Percentiles rank a stretch among this genome's conserved stretches.
phyloP scores from a whole-genome alignment of 2,329 filamentous ascomycete species.

The Emergomyces africanus region DNA sequence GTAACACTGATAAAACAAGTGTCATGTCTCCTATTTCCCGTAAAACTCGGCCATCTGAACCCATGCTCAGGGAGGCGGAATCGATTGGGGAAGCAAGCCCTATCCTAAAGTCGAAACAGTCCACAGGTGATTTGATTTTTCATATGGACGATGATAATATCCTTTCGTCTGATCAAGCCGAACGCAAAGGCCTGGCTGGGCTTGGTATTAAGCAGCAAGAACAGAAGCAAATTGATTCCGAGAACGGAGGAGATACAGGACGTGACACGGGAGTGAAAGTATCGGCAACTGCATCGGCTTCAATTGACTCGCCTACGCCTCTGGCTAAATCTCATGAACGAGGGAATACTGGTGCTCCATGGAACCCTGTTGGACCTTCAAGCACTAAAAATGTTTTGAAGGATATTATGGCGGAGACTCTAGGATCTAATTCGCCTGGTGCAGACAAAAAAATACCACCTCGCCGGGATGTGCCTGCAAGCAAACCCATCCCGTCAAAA shows the following conservation, averaged over 20 bases:
- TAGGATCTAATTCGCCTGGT: constrained; percentile 38
- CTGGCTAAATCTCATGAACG: not conserved
- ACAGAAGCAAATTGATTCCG: not conserved
- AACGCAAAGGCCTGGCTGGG: not conserved
- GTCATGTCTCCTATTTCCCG: constrained; percentile 34
- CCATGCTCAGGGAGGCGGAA: constrained; percentile 30
- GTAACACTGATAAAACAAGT: constrained; percentile 52
- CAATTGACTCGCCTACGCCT: not conserved
- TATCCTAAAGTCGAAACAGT: constrained; percentile 53
- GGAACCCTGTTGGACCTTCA: constrained; percentile 42
- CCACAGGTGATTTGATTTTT: constrained; percentile 70
- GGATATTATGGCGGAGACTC: constrained; percentile 58
- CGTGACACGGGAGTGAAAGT: not conserved
- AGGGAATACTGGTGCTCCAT: constrained; percentile 31
- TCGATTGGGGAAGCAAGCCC: constrained; percentile 43
- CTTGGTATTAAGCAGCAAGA: not conserved
- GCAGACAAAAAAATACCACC: constrained; percentile 40
- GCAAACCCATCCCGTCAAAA: constrained; percentile 39
- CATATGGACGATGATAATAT: constrained; percentile 74
- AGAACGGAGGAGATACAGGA: not conserved
- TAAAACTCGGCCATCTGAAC: constrained; percentile 28
- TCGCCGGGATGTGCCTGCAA: constrained; percentile 28
- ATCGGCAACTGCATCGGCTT: not conserved
- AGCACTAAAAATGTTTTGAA: constrained; percentile 58
- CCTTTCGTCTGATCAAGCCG: not conserved